A percentile compares a stretch with the other conserved stretches of the same genome.
Evolutionary conservation across 2,329 filamentous ascomycete species (phyloP).

Genomic region (Penicillium sp.): DNA sequence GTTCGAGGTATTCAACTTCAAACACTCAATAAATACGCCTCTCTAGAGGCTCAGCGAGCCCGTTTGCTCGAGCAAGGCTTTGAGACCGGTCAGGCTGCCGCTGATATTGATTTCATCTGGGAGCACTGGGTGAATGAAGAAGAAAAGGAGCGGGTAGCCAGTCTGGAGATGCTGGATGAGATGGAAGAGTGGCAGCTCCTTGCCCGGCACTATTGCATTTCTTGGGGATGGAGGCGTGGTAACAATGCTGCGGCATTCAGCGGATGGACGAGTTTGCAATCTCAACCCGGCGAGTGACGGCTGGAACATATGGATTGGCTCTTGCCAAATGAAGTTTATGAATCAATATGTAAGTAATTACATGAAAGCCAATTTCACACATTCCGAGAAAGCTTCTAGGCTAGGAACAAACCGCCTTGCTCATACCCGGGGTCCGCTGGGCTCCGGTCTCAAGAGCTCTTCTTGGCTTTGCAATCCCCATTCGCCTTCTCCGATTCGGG

Average conservation of each 20-base stretch:
- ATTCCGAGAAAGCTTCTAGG: neutral
- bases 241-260: constrained; percentile 30
- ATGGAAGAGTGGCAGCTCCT: constrained; percentile 91
- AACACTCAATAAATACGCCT: constrained; percentile 72
- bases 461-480: constrained; percentile 29
- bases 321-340: neutral
- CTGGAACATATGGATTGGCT: neutral
- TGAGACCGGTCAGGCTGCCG: constrained; percentile 54
- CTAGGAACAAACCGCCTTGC: neutral
- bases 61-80: constrained; percentile 71
- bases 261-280: constrained; percentile 38
- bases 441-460: neutral
- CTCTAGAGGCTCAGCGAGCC: constrained; percentile 66
- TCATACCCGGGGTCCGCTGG: neutral
- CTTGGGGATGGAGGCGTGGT: constrained; percentile 76
- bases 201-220: constrained; percentile 84
- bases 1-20: constrained; percentile 81
- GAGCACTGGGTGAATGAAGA: constrained; percentile 66
- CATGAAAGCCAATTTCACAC: neutral
- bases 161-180: constrained; percentile 87
- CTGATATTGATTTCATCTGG: constrained; percentile 72
- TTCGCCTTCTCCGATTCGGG: constrained; percentile 24
- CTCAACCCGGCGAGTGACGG: constrained; percentile 24
- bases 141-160: constrained; percentile 79
- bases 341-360: neutral